Conservation (phyloP, 2,329 filamentous ascomycete genomes). For the Colletotrichum sp. region DNA sequence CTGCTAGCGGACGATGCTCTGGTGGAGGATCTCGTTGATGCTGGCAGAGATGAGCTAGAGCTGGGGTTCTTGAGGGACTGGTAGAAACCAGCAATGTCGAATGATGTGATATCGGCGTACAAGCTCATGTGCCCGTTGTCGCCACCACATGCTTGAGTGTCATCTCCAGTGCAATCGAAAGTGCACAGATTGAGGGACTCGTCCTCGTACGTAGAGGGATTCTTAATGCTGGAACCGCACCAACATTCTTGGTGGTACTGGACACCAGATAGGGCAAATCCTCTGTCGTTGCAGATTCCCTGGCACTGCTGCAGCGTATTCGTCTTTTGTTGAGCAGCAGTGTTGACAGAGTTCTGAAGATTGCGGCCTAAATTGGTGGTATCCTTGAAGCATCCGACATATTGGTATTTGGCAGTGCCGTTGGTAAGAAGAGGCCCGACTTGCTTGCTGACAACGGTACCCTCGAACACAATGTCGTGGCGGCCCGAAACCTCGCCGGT, state of each 20-base stretch:
- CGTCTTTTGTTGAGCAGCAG: conserved; percentile 22
- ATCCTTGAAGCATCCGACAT: conserved; percentile 45
- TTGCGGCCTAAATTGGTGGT: conserved; percentile 33
- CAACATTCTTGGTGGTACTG: conserved; percentile 36
- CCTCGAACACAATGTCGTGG: conserved; percentile 36
- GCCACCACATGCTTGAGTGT: conserved; percentile 34
- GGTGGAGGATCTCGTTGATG: conserved; percentile 1
- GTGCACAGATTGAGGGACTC: conserved; percentile 31
- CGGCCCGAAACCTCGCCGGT: conserved; percentile 35
- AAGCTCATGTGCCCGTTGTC: conserved; percentile 35
- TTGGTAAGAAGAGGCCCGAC: conserved; percentile 39
- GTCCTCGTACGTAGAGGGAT: conserved; percentile 27
- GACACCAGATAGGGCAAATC: conserved; percentile 37
- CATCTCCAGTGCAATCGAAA: conserved; percentile 33
- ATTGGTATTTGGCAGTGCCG: conserved; percentile 33
- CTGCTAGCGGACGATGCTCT: too few species aligned
- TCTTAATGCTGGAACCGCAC: conserved; percentile 31
- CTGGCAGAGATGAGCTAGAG: neutral
- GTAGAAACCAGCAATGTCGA: conserved; percentile 27
- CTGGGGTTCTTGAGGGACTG: conserved; percentile 8
- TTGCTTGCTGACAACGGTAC: conserved; percentile 35
- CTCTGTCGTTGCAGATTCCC: conserved; percentile 29
- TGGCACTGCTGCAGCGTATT: conserved; percentile 40
- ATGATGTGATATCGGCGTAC: conserved; percentile 33
- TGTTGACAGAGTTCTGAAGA: conserved; percentile 32